Percentiles rank a stretch among this genome's conserved stretches.
Evolutionary conservation across 78 protist species (phyloP).

Genomic region (Pigoraptor vietnamica): DNA sequence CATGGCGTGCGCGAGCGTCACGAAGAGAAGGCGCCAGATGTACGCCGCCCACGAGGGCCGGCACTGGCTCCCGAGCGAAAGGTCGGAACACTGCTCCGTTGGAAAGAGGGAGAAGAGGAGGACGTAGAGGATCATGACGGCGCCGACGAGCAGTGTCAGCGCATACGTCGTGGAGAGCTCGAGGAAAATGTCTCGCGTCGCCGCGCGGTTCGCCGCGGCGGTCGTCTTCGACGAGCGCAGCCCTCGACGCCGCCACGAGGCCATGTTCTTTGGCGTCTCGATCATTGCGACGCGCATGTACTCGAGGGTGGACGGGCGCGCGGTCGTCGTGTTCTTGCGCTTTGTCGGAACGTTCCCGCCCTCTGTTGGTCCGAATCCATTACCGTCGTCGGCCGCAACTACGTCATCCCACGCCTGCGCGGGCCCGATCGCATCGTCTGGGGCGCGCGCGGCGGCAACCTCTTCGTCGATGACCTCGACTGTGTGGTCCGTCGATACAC

Average conservation of each 20-base stretch:
- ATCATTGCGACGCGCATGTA: neutral
- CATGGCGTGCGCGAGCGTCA: neutral
- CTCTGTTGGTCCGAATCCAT: neutral
- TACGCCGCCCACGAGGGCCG: neutral
- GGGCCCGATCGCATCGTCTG: too few species aligned
- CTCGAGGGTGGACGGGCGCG: neutral
- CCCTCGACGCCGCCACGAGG: neutral
- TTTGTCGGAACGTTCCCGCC: neutral
- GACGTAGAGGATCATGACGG: neutral
- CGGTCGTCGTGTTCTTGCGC: neutral
- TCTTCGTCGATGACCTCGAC: too few species aligned
- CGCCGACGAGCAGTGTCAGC: neutral
- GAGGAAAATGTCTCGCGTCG: neutral
- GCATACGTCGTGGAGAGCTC: neutral
- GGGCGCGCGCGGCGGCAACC: too few species aligned
- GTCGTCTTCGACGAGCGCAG: neutral
- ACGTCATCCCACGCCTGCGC: too few species aligned
- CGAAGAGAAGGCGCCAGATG: neutral
- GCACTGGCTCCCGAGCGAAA: neutral
- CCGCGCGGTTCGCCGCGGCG: neutral
- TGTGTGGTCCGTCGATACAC: too few species aligned
- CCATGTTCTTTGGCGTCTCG: neutral
- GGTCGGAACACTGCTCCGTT: neutral
- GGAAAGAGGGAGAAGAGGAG: neutral
- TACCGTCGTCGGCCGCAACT: too few species aligned